Conservation (phyloP, 176 grass and related monocot genomes). For the Aegilops speltoides region DNA sequence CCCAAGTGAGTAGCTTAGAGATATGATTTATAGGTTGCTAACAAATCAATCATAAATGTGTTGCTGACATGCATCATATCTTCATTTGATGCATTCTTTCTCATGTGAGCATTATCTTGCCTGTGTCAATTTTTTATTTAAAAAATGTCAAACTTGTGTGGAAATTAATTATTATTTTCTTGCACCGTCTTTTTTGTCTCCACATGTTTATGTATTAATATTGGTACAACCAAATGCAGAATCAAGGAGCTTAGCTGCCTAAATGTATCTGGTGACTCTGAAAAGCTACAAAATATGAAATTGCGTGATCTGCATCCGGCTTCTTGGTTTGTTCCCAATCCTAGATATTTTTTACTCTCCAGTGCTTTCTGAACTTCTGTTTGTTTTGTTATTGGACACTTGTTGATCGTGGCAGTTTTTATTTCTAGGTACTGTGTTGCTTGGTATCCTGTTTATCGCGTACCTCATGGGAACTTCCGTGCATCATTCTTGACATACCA, state of each 20-base stretch:
- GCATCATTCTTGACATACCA: constrained; percentile 74
- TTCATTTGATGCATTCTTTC: constrained; percentile 15
- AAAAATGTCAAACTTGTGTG: constrained; percentile 16
- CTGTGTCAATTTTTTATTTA: background rate
- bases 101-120: constrained; percentile 6
- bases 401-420: constrained; percentile 19
- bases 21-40: constrained; percentile 5
- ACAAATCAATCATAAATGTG: constrained; percentile 17
- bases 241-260: constrained; percentile 49
- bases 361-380: background rate
- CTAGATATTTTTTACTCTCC: constrained; percentile 18
- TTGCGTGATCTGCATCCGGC: constrained; percentile 62
- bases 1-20: constrained; percentile 25
- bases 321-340: constrained; percentile 57
- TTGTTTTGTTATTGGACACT: constrained; percentile 11
- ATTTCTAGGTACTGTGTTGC: constrained; percentile 64
- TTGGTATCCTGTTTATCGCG: constrained; percentile 79
- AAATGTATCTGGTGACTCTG: constrained; percentile 41
- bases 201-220: constrained; percentile 15
- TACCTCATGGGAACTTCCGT: constrained; percentile 58
- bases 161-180: background rate
- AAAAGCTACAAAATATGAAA: constrained; percentile 47
- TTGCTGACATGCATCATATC: background rate
- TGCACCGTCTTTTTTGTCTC: background rate
- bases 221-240: constrained; percentile 39